phyloP scores from a whole-genome alignment of 768 basidiomycete genomes.

The Omphalotus guepiniiformis region DNA sequence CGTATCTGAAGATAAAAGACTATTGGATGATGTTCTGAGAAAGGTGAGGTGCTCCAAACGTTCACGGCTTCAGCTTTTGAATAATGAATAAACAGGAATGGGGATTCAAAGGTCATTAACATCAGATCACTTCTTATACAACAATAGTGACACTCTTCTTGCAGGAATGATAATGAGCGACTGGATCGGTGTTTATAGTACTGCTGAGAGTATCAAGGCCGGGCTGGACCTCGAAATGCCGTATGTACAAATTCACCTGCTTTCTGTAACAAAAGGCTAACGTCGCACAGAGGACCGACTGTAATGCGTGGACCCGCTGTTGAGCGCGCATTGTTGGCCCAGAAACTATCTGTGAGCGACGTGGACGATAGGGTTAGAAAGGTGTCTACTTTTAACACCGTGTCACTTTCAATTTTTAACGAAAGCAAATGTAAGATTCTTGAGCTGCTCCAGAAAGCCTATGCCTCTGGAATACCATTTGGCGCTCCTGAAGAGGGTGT shows the following conservation, averaged over 20 bases:
- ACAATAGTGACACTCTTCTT: background rate
- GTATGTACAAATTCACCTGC: conserved; percentile 26
- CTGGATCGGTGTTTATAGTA: conserved; percentile 49
- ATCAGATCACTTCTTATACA: background rate
- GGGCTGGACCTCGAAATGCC: conserved; percentile 67
- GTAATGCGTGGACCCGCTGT: conserved; percentile 45
- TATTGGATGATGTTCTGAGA: conserved; percentile 51
- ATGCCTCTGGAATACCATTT: conserved; percentile 52
- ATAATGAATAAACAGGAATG: conserved; percentile 47
- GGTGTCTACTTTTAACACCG: conserved; percentile 13
- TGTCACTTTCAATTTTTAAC: too few species aligned
- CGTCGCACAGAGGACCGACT: conserved; percentile 35
- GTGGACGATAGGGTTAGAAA: conserved; percentile 37
- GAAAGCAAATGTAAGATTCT: conserved; percentile 33
- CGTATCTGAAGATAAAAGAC: conserved; percentile 46
- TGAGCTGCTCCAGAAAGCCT: conserved; percentile 40
- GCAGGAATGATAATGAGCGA: conserved; percentile 56
- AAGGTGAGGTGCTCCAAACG: conserved; percentile 23
- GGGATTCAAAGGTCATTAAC: conserved; percentile 45
- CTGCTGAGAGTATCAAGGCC: conserved; percentile 49
- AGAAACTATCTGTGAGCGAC: conserved; percentile 40
- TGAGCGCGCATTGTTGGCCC: conserved; percentile 31
- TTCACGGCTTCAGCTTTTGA: background rate
- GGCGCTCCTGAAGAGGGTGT: conserved; percentile 41
- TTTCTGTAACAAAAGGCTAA: conserved; percentile 36